Base-by-base conservation (phyloP, 192 early-diverging fungal genomes). In the Thoreauomyces humboldtii region DNA sequence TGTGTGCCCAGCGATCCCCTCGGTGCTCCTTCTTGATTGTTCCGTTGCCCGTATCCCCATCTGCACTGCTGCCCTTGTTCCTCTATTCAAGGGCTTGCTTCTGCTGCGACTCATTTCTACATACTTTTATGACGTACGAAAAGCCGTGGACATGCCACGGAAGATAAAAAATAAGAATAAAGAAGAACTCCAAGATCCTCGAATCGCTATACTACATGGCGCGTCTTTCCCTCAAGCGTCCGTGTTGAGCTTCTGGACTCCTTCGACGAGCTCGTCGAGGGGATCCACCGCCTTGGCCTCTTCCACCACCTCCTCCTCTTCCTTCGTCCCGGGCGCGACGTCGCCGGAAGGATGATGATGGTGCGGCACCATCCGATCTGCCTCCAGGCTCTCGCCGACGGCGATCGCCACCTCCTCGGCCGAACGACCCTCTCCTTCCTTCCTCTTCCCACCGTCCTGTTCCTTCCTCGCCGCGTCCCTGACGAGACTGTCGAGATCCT, bases 401-500 rank as follows among this genome's bases (percentile, higher is more conserved):
- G 50, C 50, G 32, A 29, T 15, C 27, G 50, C 50, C 25, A 52
- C 50, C 6, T 52, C 50, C 29, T 52, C 32, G 17, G 50, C 50
- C n/a, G n/a, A n/a, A n/a, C n/a, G n/a, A 24, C 11, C 25, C 47
- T 22, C 47, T 7, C 27, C 27, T 6, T 22, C 50, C 3, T 15
- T 31, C 21, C 27, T 29, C 17, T 2, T 24, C 6, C 27, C 50
- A 52, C 27, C 29, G 4, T 29, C 50, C 6, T 27, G 19, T 25
- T 29, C 27, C 29, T 27, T 15, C 4, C 27, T 19, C 34, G 17
- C 55, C 38, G 31, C 35, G 7, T 50, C 38, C 29, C 57, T 42
- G 7, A 73, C 50, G 37, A 81, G 32, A 1, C 28, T 45, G 19
- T 47, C 15, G 22, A 80, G 59, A 2, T 80, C 73, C 7, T 78